Evolutionary conservation across 305 asterid genomes (phyloP).

Genomic region (Lippia alba): DNA sequence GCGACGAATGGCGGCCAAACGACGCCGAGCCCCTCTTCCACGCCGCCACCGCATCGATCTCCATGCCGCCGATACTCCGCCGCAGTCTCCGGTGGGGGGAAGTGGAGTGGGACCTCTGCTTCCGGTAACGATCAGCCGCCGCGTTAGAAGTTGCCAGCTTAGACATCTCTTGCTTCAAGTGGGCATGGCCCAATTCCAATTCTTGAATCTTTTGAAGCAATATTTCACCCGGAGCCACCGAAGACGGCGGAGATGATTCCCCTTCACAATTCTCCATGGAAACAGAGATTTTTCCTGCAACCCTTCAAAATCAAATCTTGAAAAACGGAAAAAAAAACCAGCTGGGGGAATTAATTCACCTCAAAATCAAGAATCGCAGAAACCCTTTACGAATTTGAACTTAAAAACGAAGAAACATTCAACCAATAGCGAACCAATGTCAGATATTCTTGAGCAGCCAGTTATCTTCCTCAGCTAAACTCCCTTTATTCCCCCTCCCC

Average conservation of each 20-base stretch:
- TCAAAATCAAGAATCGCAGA: background rate
- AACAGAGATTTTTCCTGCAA: background rate
- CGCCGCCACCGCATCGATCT: slow-evolving; percentile 46
- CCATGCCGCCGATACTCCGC: slow-evolving; percentile 51
- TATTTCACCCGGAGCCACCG: slow-evolving; percentile 69
- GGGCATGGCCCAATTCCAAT: slow-evolving; percentile 83
- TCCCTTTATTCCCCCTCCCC: slow-evolving; percentile 6
- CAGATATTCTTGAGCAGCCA: slow-evolving; percentile 10
- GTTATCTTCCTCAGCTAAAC: background rate
- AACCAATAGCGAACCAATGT: slow-evolving; percentile 20
- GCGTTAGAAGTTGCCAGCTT: slow-evolving; percentile 58
- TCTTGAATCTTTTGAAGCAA: slow-evolving; percentile 89
- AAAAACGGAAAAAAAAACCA: slow-evolving; percentile 9
- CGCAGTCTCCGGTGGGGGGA: slow-evolving; percentile 71
- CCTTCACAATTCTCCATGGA: slow-evolving; percentile 43
- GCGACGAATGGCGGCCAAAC: slow-evolving; percentile 76
- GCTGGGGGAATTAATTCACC: slow-evolving; percentile 2
- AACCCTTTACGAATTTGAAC: slow-evolving; percentile 25
- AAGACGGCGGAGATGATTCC: slow-evolving; percentile 37
- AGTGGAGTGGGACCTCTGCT: slow-evolving; percentile 83
- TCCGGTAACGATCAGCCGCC: slow-evolving; percentile 41
- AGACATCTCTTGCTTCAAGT: slow-evolving; percentile 86
- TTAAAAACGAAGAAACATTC: slow-evolving; percentile 10
- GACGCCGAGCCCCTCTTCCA: slow-evolving; percentile 71
- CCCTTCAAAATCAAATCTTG: slow-evolving; percentile 29